A percentile compares a stretch with the other conserved stretches of the same genome.
phyloP scores from a whole-genome alignment of 345 rosid species.

The Syzygium aromaticum region DNA sequence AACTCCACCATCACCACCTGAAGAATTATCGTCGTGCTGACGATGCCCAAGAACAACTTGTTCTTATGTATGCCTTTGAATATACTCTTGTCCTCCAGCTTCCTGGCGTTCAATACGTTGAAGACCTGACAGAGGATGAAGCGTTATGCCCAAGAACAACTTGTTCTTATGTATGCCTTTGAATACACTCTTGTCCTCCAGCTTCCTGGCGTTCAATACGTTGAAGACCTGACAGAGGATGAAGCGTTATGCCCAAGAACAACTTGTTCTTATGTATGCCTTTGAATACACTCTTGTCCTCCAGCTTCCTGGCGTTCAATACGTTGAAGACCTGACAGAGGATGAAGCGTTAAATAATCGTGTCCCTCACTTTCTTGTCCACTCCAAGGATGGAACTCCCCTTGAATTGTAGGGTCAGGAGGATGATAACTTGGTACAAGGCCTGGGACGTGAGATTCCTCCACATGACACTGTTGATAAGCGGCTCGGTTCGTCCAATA shows the following conservation, averaged over 20 bases:
- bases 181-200: too few species aligned
- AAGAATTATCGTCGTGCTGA: slow-evolving; percentile 37
- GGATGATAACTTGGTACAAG: slow-evolving; percentile 45
- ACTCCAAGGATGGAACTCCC: slow-evolving; percentile 51
- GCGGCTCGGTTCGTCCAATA: slow-evolving; percentile 47
- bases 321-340: slow-evolving; percentile 72
- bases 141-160: too few species aligned
- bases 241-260: too few species aligned
- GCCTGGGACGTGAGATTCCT: slow-evolving; percentile 63
- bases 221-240: too few species aligned
- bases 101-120: too few species aligned
- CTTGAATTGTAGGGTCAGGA: slow-evolving; percentile 53
- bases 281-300: slow-evolving; percentile 60
- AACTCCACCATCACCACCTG: slow-evolving; percentile 74
- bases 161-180: too few species aligned
- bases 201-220: too few species aligned
- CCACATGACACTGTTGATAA: slow-evolving; percentile 77
- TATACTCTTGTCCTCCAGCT: too few species aligned
- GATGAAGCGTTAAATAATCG: slow-evolving; percentile 63
- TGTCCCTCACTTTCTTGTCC: slow-evolving; percentile 39
- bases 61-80: too few species aligned
- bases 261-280: slow-evolving; percentile 60
- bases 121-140: too few species aligned
- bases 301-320: slow-evolving; percentile 66
- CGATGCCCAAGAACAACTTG: slow-evolving; percentile 50